A percentile compares a stretch with the other conserved stretches of the same genome.
Conservation (phyloP, 2,329 filamentous ascomycete species). For the Blumeriella jaapii region DNA sequence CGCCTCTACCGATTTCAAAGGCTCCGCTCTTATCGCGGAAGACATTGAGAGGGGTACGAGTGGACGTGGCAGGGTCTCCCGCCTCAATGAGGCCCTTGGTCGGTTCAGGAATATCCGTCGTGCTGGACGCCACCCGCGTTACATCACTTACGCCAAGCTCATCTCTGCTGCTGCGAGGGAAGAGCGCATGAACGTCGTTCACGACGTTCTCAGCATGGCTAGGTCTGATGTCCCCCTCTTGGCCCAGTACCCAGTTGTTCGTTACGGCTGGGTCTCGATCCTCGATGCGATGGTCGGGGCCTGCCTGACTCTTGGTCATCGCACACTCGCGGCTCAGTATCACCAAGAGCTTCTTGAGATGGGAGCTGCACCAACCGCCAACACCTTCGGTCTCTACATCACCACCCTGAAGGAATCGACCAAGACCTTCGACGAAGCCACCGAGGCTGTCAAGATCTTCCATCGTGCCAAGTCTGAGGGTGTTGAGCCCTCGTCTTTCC, state of each 20-base stretch:
- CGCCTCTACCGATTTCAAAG: conserved; percentile 83
- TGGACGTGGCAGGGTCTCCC: conserved; percentile 48
- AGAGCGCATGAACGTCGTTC: conserved; percentile 67
- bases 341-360: conserved; percentile 88
- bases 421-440: conserved; percentile 95
- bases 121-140: conserved; percentile 79
- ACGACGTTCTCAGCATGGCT: conserved; percentile 83
- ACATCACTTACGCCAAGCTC: conserved; percentile 94
- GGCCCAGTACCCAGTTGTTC: conserved; percentile 73
- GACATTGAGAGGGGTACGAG: conserved; percentile 72
- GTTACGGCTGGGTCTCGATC: conserved; percentile 94
- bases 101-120: conserved; percentile 91
- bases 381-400: conserved; percentile 97
- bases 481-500: conserved; percentile 89
- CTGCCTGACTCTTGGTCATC: conserved; percentile 72
- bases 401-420: conserved; percentile 96
- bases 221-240: conserved; percentile 78
- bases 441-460: conserved; percentile 96
- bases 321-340: conserved; percentile 69
- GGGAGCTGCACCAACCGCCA: conserved; percentile 84
- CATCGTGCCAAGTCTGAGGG: conserved; percentile 85
- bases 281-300: conserved; percentile 94
- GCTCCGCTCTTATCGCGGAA: conserved; percentile 81
- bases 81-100: conserved; percentile 67
- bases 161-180: conserved; percentile 83